phyloP scores from a whole-genome alignment of 75 land plant genomes.

The Pinus tabuliformis region DNA sequence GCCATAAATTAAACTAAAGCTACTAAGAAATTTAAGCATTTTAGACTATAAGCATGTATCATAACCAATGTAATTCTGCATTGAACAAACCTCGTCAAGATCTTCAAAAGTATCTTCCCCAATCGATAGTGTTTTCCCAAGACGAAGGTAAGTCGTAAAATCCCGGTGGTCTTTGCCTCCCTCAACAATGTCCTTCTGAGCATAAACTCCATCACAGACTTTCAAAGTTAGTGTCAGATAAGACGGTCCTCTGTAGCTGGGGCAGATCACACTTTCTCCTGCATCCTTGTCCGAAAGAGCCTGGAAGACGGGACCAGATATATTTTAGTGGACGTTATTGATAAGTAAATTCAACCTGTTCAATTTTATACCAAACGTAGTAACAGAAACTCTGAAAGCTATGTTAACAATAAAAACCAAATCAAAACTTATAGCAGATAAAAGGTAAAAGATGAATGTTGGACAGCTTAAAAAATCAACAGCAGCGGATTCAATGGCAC shows the following conservation, averaged over 20 bases:
- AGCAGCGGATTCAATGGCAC: not conserved
- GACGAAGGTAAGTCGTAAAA: slow-evolving; percentile 82
- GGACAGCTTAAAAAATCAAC: no score
- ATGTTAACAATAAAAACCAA: not conserved
- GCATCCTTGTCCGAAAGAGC: slow-evolving; percentile 81
- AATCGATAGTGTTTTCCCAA: slow-evolving; percentile 86
- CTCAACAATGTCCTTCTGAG: slow-evolving; percentile 86
- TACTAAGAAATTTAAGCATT: not conserved
- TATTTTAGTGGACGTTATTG: no score
- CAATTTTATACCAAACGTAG: not conserved
- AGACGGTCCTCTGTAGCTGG: slow-evolving; percentile 85
- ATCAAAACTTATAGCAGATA: not conserved
- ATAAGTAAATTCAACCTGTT: not conserved
- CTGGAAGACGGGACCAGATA: slow-evolving; percentile 28
- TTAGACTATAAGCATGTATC: not conserved
- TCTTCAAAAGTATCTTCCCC: slow-evolving; percentile 94
- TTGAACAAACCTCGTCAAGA: slow-evolving; percentile 80
- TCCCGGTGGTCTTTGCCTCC: slow-evolving; percentile 89
- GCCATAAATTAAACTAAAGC: not conserved
- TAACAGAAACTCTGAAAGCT: not conserved
- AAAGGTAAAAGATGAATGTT: not conserved
- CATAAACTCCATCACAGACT: slow-evolving; percentile 85
- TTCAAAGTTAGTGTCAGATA: slow-evolving; percentile 86
- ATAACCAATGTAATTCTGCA: not conserved
- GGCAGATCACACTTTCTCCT: slow-evolving; percentile 86